phyloP scores from a whole-genome alignment of 192 early-diverging fungal species.

The Backusella tuberculispora region DNA sequence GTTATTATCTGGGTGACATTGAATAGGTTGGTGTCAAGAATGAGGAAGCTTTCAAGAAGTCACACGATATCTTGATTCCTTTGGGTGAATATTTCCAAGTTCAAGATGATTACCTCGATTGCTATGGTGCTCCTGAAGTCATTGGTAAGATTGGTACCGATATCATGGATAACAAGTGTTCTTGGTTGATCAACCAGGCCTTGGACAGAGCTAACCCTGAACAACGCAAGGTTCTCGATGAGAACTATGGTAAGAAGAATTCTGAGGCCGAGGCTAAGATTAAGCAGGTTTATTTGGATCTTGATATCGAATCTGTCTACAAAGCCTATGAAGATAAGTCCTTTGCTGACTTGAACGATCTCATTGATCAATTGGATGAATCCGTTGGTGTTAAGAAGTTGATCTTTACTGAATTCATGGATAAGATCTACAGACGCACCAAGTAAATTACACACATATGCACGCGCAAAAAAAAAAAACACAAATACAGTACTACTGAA shows the following conservation, averaged over 20 bases:
- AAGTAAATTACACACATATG: conserved; percentile 58
- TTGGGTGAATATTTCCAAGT: conserved; percentile 99
- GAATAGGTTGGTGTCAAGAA: conserved; percentile 74
- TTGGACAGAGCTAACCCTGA: conserved; percentile 74
- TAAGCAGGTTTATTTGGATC: conserved; percentile 83
- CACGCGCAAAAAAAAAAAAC: background rate
- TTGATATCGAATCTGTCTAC: conserved; percentile 81
- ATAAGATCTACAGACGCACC: conserved; percentile 94
- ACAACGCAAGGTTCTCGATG: conserved; percentile 84
- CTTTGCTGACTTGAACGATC: conserved; percentile 67
- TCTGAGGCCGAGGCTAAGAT: conserved; percentile 76
- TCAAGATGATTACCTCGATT: conserved; percentile 99
- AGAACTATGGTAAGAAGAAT: conserved; percentile 85
- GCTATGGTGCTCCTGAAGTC: conserved; percentile 85
- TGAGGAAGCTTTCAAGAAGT: conserved; percentile 80
- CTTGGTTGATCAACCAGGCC: conserved; percentile 96
- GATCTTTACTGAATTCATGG: conserved; percentile 91
- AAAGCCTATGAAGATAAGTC: conserved; percentile 89
- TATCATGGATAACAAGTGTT: conserved; percentile 99
- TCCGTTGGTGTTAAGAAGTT: conserved; percentile 69
- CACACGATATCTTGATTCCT: conserved; percentile 86
- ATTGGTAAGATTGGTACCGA: conserved; percentile 99
- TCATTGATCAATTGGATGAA: conserved; percentile 87
- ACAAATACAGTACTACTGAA: background rate
- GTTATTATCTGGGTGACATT: too few relatives aligned